Evolutionary conservation across 495 filamentous ascomycete species (phyloP), one percentile per base, ranked within the genome.

Genomic region (Choiromyces venosus): DNA sequence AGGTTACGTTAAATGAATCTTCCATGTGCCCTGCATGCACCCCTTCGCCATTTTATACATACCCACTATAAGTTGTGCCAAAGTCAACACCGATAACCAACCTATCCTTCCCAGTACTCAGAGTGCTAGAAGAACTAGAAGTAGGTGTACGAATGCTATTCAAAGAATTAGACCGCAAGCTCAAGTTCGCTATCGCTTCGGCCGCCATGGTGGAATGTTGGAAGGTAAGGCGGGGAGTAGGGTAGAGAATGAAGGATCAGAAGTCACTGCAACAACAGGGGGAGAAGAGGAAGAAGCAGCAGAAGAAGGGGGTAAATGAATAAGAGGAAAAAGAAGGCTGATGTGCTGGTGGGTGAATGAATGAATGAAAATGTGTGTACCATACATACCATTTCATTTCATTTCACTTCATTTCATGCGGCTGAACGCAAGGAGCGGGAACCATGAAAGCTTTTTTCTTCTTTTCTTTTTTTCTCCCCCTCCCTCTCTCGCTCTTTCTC

Each of bases 21-120:
- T 9, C 52, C 52, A 29, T 56, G n/a, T 10, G 44, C 21, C 44
- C 44, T 14, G 44, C 21, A 25, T 29, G 52, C 52, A 25, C 44
- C 44, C 44, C 44, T 52, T 52, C 9, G 44, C 44, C 44, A 56
- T 52, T 52, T 25, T 10, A 40, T 38, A 76, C 75, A 38, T 77
- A 77, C 75, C 75, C 75, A 18, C 75, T 77, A 78, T 89, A 90
- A 25, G 89, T 91, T 16, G 88, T 90, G 6, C 89, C 89, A 81
- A 90, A 91, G 81, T 91, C 89, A 12, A 90, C 84, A 37, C 89
- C 89, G 37, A 91, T 87, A 73, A 91, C 87, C 69, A 77, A 21
- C 65, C 74, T 69, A 56, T 77, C 75, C 14, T 8, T 33, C 4
- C 73, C 52, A 25, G 75, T 14, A 19, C 73, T 76, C 56, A 52